phyloP scores from a whole-genome alignment of 2,329 filamentous ascomycete species.

The Trichoderma oligosporum region DNA sequence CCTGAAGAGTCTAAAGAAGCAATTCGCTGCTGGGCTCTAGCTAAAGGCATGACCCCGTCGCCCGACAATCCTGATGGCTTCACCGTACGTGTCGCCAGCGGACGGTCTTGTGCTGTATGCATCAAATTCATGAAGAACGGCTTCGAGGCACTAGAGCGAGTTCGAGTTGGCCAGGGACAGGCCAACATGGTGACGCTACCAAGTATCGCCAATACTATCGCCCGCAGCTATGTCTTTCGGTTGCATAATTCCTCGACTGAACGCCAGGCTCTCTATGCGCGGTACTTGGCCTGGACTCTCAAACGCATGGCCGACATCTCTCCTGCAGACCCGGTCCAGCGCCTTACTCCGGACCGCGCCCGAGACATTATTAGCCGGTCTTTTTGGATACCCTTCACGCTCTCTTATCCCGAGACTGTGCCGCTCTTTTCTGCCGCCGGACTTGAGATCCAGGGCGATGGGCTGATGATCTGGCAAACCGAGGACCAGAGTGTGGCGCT shows the following conservation, averaged over 20 bases:
- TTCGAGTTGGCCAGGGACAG: slow-evolving; percentile 22
- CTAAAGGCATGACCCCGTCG: slow-evolving; percentile 31
- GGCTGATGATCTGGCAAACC: slow-evolving; percentile 5
- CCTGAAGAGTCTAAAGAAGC: slow-evolving; percentile 35
- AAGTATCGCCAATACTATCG: slow-evolving; percentile 35
- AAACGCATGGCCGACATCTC: slow-evolving; percentile 27
- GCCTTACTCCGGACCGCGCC: slow-evolving; percentile 22
- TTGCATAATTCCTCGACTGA: slow-evolving; percentile 20
- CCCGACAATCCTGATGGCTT: slow-evolving; percentile 32
- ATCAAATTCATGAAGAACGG: slow-evolving; percentile 33
- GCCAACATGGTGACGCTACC: slow-evolving; percentile 35
- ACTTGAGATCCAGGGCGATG: slow-evolving; percentile 24
- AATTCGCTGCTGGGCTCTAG: slow-evolving; percentile 40
- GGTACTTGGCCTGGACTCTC: slow-evolving; percentile 37
- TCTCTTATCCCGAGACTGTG: slow-evolving; percentile 29
- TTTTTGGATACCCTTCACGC: slow-evolving; percentile 34
- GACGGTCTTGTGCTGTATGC: slow-evolving; percentile 32
- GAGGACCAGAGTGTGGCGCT: background rate
- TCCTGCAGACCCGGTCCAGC: slow-evolving; percentile 21
- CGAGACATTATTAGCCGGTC: slow-evolving; percentile 24
- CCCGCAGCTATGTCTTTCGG: slow-evolving; percentile 32
- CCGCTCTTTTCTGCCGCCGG: slow-evolving; percentile 32
- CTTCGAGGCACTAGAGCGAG: slow-evolving; percentile 31
- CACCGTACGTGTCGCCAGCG: slow-evolving; percentile 34
- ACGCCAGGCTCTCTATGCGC: slow-evolving; percentile 26